Conservation (phyloP, 116 monocot genomes). For the Trichopus zeylanicus region DNA sequence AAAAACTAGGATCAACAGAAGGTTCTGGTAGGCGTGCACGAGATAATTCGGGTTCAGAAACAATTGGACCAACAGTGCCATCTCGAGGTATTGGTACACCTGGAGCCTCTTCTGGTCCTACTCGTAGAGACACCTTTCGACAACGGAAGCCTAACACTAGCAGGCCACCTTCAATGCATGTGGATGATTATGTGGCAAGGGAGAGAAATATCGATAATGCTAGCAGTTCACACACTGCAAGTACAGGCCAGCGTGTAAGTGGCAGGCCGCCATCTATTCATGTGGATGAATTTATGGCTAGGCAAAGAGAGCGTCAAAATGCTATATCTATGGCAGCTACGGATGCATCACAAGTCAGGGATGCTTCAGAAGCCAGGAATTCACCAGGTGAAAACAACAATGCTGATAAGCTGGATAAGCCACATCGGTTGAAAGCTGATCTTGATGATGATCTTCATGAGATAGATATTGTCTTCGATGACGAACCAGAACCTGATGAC, state of each 20-base stretch:
- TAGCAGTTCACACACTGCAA: constrained; percentile 46
- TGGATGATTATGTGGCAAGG: constrained; percentile 98
- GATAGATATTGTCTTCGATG: constrained; percentile 91
- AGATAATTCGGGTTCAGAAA: constrained; percentile 51
- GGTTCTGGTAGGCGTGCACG: constrained; percentile 47
- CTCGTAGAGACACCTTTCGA: constrained; percentile 90
- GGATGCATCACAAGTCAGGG: constrained; percentile 35
- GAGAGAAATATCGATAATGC: constrained; percentile 88
- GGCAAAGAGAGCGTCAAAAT: constrained; percentile 87
- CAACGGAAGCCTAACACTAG: constrained; percentile 98
- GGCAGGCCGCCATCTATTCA: constrained; percentile 98
- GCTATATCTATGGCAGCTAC: constrained; percentile 34
- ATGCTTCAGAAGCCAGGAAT: constrained; percentile 13
- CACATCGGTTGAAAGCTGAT: constrained; percentile 51
- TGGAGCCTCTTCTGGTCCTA: constrained; percentile 41
- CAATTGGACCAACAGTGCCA: constrained; percentile 39
- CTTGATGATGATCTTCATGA: constrained; percentile 87
- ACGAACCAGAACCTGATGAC: constrained; percentile 92
- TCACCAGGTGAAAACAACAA: constrained; percentile 22
- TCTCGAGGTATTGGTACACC: constrained; percentile 38
- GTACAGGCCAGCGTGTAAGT: constrained; percentile 70
- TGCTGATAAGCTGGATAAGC: constrained; percentile 40
- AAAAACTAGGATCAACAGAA: constrained; percentile 54
- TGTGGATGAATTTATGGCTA: constrained; percentile 99
- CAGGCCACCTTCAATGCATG: constrained; percentile 99